A percentile compares a stretch with the other conserved stretches of the same genome.
phyloP scores from a whole-genome alignment of 83 land plant genomes.

The Diphasiastrum complanatum region DNA sequence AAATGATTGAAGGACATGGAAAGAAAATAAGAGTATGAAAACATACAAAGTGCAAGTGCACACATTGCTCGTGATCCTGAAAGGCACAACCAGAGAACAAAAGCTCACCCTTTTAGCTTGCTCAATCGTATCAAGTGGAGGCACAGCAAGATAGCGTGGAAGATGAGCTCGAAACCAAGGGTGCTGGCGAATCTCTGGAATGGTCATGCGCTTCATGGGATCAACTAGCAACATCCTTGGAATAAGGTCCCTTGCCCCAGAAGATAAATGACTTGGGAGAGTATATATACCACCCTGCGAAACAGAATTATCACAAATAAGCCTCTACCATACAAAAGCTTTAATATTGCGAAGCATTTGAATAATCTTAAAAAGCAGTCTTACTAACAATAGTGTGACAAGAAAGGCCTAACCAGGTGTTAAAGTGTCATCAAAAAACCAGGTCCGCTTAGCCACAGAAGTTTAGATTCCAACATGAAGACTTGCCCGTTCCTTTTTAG shows the following conservation, averaged over 20 bases:
- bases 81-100: slow-evolving; percentile 8
- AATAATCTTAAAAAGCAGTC: no score
- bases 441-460: no score
- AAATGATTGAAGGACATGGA: no score
- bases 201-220: slow-evolving; percentile 73
- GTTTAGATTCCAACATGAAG: no score
- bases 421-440: no score
- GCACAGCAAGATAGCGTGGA: slow-evolving; percentile 63
- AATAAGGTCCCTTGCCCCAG: slow-evolving; percentile 67
- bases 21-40: no score
- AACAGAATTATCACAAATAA: neutral
- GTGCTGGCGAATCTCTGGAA: slow-evolving; percentile 73
- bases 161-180: slow-evolving; percentile 52
- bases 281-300: slow-evolving; percentile 74
- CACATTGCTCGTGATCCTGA: neutral
- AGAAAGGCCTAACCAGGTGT: no score
- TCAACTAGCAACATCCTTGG: slow-evolving; percentile 73
- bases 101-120: slow-evolving; percentile 37
- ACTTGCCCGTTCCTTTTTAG: no score
- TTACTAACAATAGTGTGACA: no score
- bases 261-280: slow-evolving; percentile 74
- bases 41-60: neutral
- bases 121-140: slow-evolving; percentile 66
- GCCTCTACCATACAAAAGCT: no score
- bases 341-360: no score